These are phyloP conservation scores for Ganoderma meredithae DNA, from an alignment of 1,284 basidiomycete species.

Conservation along the genomic window DNA sequence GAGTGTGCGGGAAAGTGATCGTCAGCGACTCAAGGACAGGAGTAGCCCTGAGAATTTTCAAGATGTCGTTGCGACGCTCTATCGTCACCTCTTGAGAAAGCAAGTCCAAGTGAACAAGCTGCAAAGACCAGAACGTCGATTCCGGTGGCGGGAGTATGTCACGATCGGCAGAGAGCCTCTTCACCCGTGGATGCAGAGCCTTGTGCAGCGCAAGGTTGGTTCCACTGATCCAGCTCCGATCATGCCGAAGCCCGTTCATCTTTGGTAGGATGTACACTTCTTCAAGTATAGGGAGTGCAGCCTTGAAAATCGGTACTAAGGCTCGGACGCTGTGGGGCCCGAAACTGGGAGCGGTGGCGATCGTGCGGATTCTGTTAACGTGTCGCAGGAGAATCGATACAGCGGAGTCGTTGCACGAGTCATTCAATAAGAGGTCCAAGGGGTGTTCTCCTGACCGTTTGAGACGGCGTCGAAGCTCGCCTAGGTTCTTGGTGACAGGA, in stretches of 20 bases:
- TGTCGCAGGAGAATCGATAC: not conserved
- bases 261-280: not conserved
- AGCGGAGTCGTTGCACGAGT: not conserved
- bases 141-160: not conserved
- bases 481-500: not conserved
- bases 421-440: not conserved
- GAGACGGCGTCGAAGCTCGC: not conserved
- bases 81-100: not conserved
- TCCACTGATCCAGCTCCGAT: not conserved
- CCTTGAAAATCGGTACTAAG: not conserved
- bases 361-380: not conserved
- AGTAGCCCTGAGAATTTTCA: not conserved
- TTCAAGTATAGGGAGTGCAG: not conserved
- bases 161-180: not conserved
- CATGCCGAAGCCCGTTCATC: not conserved
- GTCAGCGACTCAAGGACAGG: not conserved
- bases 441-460: not conserved
- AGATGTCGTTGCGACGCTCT: not conserved
- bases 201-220: not conserved
- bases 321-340: not conserved
- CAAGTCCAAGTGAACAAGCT: not conserved
- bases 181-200: not conserved
- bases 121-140: not conserved
- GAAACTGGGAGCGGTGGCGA: slow-evolving; percentile 2
- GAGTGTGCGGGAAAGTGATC: not conserved